Conservation (phyloP, 768 basidiomycete genomes). For the Pleurotus sapidus region DNA sequence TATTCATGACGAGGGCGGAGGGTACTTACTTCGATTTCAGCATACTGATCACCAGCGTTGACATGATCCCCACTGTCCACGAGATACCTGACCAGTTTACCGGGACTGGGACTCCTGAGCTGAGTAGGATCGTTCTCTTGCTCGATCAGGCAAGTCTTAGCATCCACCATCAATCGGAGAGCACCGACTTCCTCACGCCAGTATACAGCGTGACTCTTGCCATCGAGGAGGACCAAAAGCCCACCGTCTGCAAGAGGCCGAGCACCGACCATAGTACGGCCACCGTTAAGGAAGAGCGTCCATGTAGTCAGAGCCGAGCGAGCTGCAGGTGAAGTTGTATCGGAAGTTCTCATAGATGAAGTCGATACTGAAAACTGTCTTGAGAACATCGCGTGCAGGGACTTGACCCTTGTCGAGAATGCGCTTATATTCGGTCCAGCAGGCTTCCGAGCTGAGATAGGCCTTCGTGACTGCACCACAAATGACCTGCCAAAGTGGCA, state of each 20-base stretch:
- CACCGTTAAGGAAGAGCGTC: constrained; percentile 97
- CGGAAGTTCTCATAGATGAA: constrained; percentile 97
- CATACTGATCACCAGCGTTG: constrained; percentile 94
- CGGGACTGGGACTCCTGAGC: constrained; percentile 91
- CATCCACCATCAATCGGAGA: constrained; percentile 87
- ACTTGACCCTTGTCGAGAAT: constrained; percentile 98
- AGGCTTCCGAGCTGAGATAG: constrained; percentile 84
- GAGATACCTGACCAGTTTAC: constrained; percentile 92
- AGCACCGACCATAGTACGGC: constrained; percentile 87
- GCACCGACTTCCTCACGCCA: constrained; percentile 99
- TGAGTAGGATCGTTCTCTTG: constrained; percentile 99
- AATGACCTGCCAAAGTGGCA: constrained; percentile 85
- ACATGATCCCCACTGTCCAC: constrained; percentile 98
- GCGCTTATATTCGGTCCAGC: constrained; percentile 91
- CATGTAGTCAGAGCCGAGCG: constrained; percentile 86
- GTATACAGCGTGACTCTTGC: constrained; percentile 95
- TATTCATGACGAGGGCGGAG: too few species aligned
- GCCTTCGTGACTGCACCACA: constrained; percentile 97
- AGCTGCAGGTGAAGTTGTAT: constrained; percentile 93
- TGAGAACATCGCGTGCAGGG: constrained; percentile 89
- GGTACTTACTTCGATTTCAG: constrained; percentile 85
- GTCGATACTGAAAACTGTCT: constrained; percentile 94
- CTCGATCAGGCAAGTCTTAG: constrained; percentile 97
- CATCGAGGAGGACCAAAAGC: constrained; percentile 86
- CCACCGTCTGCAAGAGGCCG: constrained; percentile 94